Conservation (phyloP, 2,329 filamentous ascomycete species). For the Phaeosphaeria sp. region DNA sequence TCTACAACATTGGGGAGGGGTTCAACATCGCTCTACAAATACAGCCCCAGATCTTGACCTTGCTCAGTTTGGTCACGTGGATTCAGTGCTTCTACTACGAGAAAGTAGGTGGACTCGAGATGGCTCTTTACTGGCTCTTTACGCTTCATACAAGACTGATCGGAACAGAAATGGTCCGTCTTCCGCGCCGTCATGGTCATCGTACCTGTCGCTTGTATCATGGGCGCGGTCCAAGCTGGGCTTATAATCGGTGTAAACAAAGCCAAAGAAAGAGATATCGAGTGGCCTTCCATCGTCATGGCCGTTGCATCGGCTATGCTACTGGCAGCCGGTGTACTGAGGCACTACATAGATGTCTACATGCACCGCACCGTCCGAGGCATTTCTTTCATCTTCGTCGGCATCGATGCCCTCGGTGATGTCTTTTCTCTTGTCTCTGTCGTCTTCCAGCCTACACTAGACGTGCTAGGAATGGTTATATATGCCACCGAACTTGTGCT, state of each 20-base stretch:
- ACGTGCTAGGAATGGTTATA: conserved; percentile 69
- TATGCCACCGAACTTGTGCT: conserved; percentile 70
- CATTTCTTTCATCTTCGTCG: conserved; percentile 75
- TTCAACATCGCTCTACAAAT: conserved; percentile 62
- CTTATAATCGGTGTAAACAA: conserved; percentile 64
- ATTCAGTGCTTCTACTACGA: conserved; percentile 64
- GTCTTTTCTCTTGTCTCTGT: conserved; percentile 70
- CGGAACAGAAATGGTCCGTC: conserved; percentile 59
- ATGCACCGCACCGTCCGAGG: conserved; percentile 69
- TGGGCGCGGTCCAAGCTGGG: conserved; percentile 65
- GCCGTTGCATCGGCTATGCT: conserved; percentile 68
- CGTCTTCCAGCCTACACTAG: conserved; percentile 64
- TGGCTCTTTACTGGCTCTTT: no score
- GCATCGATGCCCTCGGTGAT: conserved; percentile 72
- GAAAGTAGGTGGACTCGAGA: conserved; percentile 27
- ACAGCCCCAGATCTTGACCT: conserved; percentile 64
- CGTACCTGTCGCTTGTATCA: conserved; percentile 58
- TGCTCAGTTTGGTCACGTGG: conserved; percentile 61
- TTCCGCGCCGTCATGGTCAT: conserved; percentile 58
- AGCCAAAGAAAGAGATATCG: conserved; percentile 51
- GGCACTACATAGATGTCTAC: conserved; percentile 75
- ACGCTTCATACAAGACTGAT: no score
- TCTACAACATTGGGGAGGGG: conserved; percentile 62
- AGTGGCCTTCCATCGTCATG: conserved; percentile 72
- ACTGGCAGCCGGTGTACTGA: conserved; percentile 69